A percentile compares a stretch with the other conserved stretches of the same genome.
Evolutionary conservation across 768 basidiomycete species (phyloP).

Genomic region (Phaeolepiota aurea): DNA sequence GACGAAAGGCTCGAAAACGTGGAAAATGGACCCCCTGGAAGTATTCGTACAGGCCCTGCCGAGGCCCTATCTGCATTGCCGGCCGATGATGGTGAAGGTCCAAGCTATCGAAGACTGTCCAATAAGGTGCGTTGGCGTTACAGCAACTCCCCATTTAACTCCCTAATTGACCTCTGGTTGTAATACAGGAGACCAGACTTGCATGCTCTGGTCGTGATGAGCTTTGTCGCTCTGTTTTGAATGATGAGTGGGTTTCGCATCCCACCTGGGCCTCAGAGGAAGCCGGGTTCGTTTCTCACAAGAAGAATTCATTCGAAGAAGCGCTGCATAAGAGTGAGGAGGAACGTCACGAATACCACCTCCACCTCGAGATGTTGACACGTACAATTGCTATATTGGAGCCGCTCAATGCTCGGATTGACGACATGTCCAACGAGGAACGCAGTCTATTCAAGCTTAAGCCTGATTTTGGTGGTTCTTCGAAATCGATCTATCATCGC

Average conservation of each 20-base stretch:
- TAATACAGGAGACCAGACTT: constrained; percentile 68
- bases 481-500: constrained; percentile 84
- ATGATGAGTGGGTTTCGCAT: constrained; percentile 97
- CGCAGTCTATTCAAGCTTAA: constrained; percentile 73
- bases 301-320: constrained; percentile 96
- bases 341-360: constrained; percentile 96
- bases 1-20: constrained; percentile 54
- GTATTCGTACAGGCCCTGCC: constrained; percentile 67
- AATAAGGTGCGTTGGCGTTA: constrained; percentile 58
- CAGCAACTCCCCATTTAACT: background rate
- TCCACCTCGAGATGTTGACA: constrained; percentile 83
- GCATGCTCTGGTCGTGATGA: constrained; percentile 94
- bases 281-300: constrained; percentile 87
- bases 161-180: background rate
- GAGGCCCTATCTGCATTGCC: constrained; percentile 74
- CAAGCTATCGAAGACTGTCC: constrained; percentile 88
- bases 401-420: constrained; percentile 76
- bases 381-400: constrained; percentile 90
- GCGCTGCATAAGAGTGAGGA: constrained; percentile 95
- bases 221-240: constrained; percentile 91
- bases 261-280: constrained; percentile 98
- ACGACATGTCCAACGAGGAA: constrained; percentile 86
- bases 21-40: constrained; percentile 70
- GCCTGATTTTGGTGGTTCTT: constrained; percentile 82
- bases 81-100: constrained; percentile 80